Evolutionary conservation across 1,284 basidiomycete species (phyloP), one percentile per base, ranked within the genome.

Genomic region (Melampsora larici-populina): DNA sequence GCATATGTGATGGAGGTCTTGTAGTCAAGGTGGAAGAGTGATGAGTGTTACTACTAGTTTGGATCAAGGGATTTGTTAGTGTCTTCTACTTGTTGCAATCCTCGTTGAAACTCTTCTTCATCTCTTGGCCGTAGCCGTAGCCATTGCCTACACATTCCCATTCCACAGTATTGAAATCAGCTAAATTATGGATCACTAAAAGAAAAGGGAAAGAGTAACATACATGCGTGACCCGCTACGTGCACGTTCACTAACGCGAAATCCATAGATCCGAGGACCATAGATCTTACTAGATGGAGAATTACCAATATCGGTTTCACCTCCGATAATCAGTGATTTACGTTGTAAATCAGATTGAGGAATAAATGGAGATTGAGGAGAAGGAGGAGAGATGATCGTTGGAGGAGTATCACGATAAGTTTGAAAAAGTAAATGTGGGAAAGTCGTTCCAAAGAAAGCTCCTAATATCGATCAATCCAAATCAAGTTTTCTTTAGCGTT

Each of bases 381-480:
- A 64, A 17, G 79, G 71, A 62, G 79, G 79, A 18, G 75, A 43
- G 7, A 68, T 66, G 93, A 92, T 43, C 91, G 90, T 1, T 92
- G 92, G 5, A 92, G 62, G 89, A 43, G 94, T 88, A 84, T 94
- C 92, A 46, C 93, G 91, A 86, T 97, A 99, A 79, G 92, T 94
- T 84, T 98, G 95, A 87, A 98, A 98, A 85, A 99, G 93, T 43
- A 99, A 88, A 82, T 98, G 94, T 0, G 96, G 89, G 84, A 99
- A 99, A 9, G 97, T 98, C 0, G 97, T 98, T 29, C 97, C 97
- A 85, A 99, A 99, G 86, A 97, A 99, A 24, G 97, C 96, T 78
- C 94, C 94, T 97, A 82, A 58, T 78, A 79, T 24, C 13, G 4
- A 55, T 29, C 49, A 49, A 8, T 33, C 29, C 29, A 31, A 21